Percentiles rank a stretch among this genome's conserved stretches.
Evolutionary conservation across 1,284 basidiomycete species (phyloP).

Genomic region (Melanopsichium pennsylvanicum): DNA sequence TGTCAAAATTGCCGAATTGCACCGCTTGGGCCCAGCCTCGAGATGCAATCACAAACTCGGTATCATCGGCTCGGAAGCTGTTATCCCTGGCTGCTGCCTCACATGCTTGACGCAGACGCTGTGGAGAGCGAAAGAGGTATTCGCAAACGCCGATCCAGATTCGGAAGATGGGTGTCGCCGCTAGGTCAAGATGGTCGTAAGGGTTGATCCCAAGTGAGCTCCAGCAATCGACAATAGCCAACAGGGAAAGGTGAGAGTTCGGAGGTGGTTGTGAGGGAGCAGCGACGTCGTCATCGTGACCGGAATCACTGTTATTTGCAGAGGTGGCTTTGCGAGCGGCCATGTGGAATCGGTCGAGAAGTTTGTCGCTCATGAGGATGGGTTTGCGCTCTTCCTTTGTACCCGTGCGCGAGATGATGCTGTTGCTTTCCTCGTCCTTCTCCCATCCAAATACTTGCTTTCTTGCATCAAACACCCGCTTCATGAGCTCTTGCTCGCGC

Average conservation of each 20-base stretch:
- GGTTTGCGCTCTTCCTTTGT: constrained; percentile 69
- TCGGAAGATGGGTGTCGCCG: constrained; percentile 94
- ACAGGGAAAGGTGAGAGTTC: constrained; percentile 93
- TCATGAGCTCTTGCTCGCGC: constrained; percentile 70
- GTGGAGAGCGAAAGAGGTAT: constrained; percentile 81
- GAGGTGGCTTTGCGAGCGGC: constrained; percentile 69
- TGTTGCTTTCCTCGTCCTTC: constrained; percentile 54
- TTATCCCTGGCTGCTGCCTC: constrained; percentile 78
- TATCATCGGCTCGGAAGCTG: constrained; percentile 85
- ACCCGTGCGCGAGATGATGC: constrained; percentile 37
- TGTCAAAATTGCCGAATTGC: constrained; percentile 87
- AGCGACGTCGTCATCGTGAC: constrained; percentile 13
- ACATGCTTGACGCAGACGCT: constrained; percentile 52
- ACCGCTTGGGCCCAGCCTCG: constrained; percentile 83
- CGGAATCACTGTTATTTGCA: constrained; percentile 5
- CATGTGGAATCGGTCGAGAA: constrained; percentile 88
- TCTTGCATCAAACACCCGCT: constrained; percentile 79
- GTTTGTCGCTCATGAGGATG: constrained; percentile 84
- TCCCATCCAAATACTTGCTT: constrained; percentile 78
- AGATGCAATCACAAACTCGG: constrained; percentile 92
- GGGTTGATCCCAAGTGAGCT: constrained; percentile 85
- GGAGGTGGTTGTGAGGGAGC: constrained; percentile 62
- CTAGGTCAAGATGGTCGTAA: constrained; percentile 88
- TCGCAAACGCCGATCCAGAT: constrained; percentile 98
- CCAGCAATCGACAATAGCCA: constrained; percentile 99